Evolutionary conservation across 192 early-diverging fungal genomes (phyloP).

Genomic region (Ambispora gerdemannii): DNA sequence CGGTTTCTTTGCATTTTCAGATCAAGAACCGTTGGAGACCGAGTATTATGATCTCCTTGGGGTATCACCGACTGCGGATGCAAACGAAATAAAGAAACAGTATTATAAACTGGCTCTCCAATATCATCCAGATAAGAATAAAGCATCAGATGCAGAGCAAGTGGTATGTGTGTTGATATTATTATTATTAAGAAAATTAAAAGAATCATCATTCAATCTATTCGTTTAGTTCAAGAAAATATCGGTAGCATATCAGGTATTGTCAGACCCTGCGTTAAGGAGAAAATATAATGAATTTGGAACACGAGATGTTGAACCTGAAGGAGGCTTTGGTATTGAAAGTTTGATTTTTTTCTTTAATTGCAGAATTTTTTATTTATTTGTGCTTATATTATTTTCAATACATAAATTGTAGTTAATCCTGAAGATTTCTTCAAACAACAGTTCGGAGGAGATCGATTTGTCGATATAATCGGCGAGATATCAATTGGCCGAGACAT

Average conservation of each 20-base stretch:
- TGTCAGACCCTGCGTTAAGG: slow-evolving; percentile 88
- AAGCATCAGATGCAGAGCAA: slow-evolving; percentile 66
- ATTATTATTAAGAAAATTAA: neutral
- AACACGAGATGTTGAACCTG: slow-evolving; percentile 53
- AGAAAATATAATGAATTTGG: slow-evolving; percentile 84
- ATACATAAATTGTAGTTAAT: slow-evolving; percentile 59
- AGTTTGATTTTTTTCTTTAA: neutral
- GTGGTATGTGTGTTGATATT: slow-evolving; percentile 41
- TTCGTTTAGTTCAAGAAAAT: slow-evolving; percentile 80
- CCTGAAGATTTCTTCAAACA: slow-evolving; percentile 93
- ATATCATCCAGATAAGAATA: slow-evolving; percentile 91
- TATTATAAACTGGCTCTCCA: slow-evolving; percentile 82
- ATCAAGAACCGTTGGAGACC: slow-evolving; percentile 74
- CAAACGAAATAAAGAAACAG: slow-evolving; percentile 88
- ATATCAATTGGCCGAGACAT: slow-evolving; percentile 95
- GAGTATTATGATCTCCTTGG: slow-evolving; percentile 90
- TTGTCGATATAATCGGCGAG: slow-evolving; percentile 97
- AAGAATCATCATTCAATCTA: no score
- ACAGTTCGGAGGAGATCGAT: slow-evolving; percentile 96
- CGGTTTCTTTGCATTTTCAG: slow-evolving; percentile 33
- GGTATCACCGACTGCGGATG: slow-evolving; percentile 68
- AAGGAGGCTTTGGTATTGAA: slow-evolving; percentile 59
- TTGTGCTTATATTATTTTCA: neutral
- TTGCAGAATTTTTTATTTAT: neutral
- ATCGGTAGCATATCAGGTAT: slow-evolving; percentile 94